A percentile compares a stretch with the other conserved stretches of the same genome.
phyloP scores from a whole-genome alignment of 208 protist genomes.

The Acanthamoeba quina region DNA sequence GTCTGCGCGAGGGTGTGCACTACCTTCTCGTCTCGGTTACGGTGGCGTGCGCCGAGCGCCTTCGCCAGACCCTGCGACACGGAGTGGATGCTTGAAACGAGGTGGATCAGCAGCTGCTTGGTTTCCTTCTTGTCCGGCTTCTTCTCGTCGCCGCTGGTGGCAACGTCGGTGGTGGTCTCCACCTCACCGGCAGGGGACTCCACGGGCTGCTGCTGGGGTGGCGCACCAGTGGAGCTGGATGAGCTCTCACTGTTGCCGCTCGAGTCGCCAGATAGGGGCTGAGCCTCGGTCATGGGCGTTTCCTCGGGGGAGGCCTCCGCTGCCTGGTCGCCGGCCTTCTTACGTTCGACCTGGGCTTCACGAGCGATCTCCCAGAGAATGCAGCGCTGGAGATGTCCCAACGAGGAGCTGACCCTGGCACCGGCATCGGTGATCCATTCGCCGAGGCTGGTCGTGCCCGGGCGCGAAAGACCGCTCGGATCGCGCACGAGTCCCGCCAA shows the following conservation, averaged over 20 bases:
- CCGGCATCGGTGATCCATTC: conserved; percentile 59
- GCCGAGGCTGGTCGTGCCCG: background rate
- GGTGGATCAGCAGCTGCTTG: conserved; percentile 63
- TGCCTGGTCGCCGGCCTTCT: background rate
- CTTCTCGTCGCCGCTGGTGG: conserved; percentile 10
- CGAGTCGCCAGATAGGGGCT: background rate
- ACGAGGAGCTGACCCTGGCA: background rate
- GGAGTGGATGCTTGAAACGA: conserved; percentile 70
- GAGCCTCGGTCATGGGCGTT: background rate
- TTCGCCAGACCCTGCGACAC: conserved; percentile 66
- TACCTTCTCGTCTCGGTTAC: conserved; percentile 32
- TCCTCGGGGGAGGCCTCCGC: background rate
- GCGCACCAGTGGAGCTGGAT: background rate
- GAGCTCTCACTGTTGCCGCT: background rate
- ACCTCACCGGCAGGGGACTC: background rate
- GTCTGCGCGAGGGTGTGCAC: conserved; percentile 38
- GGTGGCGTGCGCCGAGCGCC: conserved; percentile 6
- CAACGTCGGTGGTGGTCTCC: background rate
- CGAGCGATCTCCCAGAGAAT: conserved; percentile 72
- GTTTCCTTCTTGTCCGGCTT: conserved; percentile 52
- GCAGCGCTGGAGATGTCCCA: conserved; percentile 65
- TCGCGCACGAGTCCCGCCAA: conserved; percentile 59
- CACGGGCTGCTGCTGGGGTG: background rate
- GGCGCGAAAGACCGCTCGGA: conserved; percentile 28
- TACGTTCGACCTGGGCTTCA: conserved; percentile 29